Evolutionary conservation across 1,139 yeast genomes (phyloP), one percentile per base, ranked within the genome.

Genomic region (Kodamaea ohmeri): DNA sequence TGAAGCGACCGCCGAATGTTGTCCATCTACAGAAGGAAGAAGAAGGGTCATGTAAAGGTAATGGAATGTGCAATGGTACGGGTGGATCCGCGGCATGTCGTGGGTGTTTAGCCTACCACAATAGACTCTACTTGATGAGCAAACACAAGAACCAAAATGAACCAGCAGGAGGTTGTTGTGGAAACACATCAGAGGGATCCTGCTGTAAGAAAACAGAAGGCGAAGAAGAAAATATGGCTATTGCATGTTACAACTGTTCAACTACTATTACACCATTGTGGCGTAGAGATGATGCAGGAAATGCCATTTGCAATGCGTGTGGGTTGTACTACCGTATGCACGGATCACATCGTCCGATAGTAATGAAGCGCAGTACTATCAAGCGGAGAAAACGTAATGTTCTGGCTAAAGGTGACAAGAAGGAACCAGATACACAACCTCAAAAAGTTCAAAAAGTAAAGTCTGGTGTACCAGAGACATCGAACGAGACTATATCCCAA

Each of bases 291-390:
- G 88, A 81, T 43, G 73, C 71, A 5, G 95, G 95, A 1, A 79
- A 83, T 48, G 82, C 92, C 25, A 84, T 86, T 25, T 87, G 96
- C 65, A 87, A 87, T 54, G 95, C 95, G 0, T 86, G 96, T 63
- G 96, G 95, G 1, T 65, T 87, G 29, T 87, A 87, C 58, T 83
- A 77, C 57, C 67, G 83, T 42, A 72, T 87, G 33, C 95, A 86
- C 53, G 92, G 92, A 1, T 69, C 73, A 30, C 90, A 83, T 52
- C 70, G 96, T 35, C 96, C 96, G 2, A 80, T 80, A 13, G 77
- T 77, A 43, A 75, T 85, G 85, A 83, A 83, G 48, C 73, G 83
- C 49, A 70, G 74, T 41, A 80, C 85, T 32, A 84, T 87, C 46
- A 84, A 84, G 55, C 73, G 96, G 49, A 71, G 96, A 40, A 80